Conservation (phyloP, 495 filamentous ascomycete species). For the Penicillium longicatenatum region DNA sequence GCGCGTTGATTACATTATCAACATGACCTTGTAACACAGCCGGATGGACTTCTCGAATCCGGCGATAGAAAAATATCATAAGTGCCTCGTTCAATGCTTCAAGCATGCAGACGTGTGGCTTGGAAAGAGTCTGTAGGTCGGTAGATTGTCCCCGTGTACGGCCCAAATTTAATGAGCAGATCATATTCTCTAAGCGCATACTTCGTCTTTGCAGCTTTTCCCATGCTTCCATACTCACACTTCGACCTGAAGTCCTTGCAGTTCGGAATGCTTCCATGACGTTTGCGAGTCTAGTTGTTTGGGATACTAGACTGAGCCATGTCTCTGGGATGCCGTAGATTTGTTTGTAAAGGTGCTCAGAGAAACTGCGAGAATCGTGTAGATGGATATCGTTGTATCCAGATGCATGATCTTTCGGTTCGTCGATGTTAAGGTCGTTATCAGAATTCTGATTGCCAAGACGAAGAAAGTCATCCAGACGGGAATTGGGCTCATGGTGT, state of each 20-base stretch:
- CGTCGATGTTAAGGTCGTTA: conserved; percentile 38
- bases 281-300: conserved; percentile 38
- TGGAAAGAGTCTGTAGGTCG: conserved; percentile 18
- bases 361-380: conserved; percentile 34
- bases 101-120: conserved; percentile 27
- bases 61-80: conserved; percentile 38
- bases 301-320: conserved; percentile 39
- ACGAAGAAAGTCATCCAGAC: conserved; percentile 38
- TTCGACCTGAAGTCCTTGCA: conserved; percentile 13
- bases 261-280: conserved; percentile 31
- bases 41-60: conserved; percentile 33
- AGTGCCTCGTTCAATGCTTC: conserved; percentile 33
- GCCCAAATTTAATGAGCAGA: conserved; percentile 32
- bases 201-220: conserved; percentile 36
- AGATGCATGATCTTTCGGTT: conserved; percentile 31
- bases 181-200: conserved; percentile 36
- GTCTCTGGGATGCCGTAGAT: conserved; percentile 41
- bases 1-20: conserved; percentile 32
- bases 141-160: conserved; percentile 9
- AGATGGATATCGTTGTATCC: conserved; percentile 38
- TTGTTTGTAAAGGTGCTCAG: conserved; percentile 35
- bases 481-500: conserved; percentile 20
- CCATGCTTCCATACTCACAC: conserved; percentile 26
- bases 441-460: conserved; percentile 33
- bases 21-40: conserved; percentile 35